Evolutionary conservation across 331 rosid genomes (phyloP), one percentile per base, ranked within the genome.

Genomic region (Pyrus hybrid): DNA sequence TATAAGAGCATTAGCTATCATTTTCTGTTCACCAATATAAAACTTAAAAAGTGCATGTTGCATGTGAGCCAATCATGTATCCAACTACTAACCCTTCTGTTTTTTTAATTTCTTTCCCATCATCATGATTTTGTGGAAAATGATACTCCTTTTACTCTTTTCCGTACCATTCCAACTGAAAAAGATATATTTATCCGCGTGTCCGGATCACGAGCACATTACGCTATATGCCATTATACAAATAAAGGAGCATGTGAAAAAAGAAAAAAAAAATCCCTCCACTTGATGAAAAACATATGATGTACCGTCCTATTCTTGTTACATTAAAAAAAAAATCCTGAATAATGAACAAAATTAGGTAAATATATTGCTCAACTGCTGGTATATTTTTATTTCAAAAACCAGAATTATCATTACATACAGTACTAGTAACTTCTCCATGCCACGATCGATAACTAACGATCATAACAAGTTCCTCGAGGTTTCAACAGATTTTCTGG

Each of bases 201-300:
- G n/a, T n/a, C n/a, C n/a, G n/a, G n/a, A n/a, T n/a, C n/a, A n/a
- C n/a, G n/a, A 26, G 28, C 28, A 26, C 28, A 26, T 26, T 8
- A 26, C 28, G 0, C 0, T 37, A 37, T 37, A 2, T 37, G 43
- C 2, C 0, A 35, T 35, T 35, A 35, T 35, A 35, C 0, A 4
- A 20, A 30, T 23, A 2, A 13, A 71, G 7, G 3, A 3, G 23
- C 16, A 72, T 0, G 2, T 3, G 3, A n/a, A n/a, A n/a, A n/a
- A n/a, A n/a, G n/a, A 22, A 56, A n/a, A 3, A n/a, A 32, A 53
- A 11, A 32, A 0, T 35, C 0, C 43, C 43, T 35, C 4, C 43
- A 35, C 43, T 35, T 35, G 43, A 0, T 35, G 43, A 35, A 35
- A 35, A 37, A 37, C 12, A 35, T 35, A 35, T 35, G 1, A 2